These are phyloP conservation scores for Trametopsis cervina DNA, from an alignment of 768 basidiomycete species.

Conservation along the genomic window DNA sequence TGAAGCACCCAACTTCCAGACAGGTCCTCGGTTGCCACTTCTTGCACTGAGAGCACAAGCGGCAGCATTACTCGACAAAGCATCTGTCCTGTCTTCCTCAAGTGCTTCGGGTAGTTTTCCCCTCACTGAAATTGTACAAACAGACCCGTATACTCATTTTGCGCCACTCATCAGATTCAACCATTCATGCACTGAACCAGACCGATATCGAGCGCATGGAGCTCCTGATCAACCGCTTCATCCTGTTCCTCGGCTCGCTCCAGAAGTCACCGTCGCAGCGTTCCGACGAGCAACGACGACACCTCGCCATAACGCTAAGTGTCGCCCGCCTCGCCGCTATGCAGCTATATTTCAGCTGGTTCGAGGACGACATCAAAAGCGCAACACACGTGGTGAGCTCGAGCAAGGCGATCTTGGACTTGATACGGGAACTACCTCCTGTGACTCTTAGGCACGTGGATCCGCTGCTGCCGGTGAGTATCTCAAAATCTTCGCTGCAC, in stretches of 20 bases:
- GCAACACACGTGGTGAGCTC: slow-evolving; percentile 12
- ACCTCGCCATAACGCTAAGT: slow-evolving; percentile 39
- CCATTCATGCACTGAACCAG: slow-evolving; percentile 4
- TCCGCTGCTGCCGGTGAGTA: slow-evolving; percentile 8
- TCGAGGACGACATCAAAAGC: slow-evolving; percentile 25
- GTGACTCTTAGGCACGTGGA: neutral
- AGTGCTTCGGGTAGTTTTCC: slow-evolving; percentile 22
- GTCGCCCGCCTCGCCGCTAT: slow-evolving; percentile 43
- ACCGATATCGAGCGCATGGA: slow-evolving; percentile 15
- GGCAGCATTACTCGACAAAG: slow-evolving; percentile 54
- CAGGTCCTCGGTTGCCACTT: slow-evolving; percentile 24
- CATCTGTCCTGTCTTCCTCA: slow-evolving; percentile 43
- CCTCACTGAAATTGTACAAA: neutral
- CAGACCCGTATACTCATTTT: neutral
- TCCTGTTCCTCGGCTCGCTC: slow-evolving; percentile 14
- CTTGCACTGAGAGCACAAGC: slow-evolving; percentile 45
- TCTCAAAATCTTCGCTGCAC: neutral
- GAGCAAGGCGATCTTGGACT: slow-evolving; percentile 16
- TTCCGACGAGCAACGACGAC: slow-evolving; percentile 21
- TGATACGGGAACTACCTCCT: neutral
- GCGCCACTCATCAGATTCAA: neutral
- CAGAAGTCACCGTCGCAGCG: slow-evolving; percentile 3
- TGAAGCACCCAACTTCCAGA: slow-evolving; percentile 22
- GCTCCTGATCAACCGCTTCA: slow-evolving; percentile 18
- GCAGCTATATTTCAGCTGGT: slow-evolving; percentile 44